phyloP scores from a whole-genome alignment of 305 asterid genomes.

The Ilex paraguariensis region DNA sequence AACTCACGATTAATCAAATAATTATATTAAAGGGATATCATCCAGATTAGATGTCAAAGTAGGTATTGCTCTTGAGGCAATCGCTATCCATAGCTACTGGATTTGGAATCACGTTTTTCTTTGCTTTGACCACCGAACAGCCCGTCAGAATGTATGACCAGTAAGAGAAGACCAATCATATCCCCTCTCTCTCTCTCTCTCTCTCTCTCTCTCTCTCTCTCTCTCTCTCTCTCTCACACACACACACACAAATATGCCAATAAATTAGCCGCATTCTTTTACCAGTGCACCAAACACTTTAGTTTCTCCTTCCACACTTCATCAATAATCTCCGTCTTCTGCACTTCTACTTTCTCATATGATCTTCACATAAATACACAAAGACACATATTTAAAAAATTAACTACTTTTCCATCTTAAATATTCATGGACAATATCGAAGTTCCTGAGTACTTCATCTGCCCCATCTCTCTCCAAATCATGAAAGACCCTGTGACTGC shows the following conservation, averaged over 20 bases:
- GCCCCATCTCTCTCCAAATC: slow-evolving; percentile 55
- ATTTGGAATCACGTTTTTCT: not conserved
- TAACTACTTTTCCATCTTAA: not conserved
- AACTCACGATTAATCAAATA: too few relatives aligned
- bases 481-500: slow-evolving; percentile 62
- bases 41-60: too few relatives aligned
- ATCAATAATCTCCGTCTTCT: not conserved
- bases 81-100: too few relatives aligned
- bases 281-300: slow-evolving; percentile 8
- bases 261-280: slow-evolving; percentile 22
- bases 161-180: slow-evolving; percentile 6
- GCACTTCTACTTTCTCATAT: not conserved
- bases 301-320: slow-evolving; percentile 7
- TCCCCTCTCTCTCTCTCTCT: slow-evolving; percentile 2
- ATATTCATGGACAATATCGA: slow-evolving; percentile 29
- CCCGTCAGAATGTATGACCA: slow-evolving; percentile 15
- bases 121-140: slow-evolving; percentile 15
- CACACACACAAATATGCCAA: slow-evolving; percentile 12
- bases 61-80: too few relatives aligned
- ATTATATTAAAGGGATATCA: too few relatives aligned
- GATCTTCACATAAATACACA: not conserved
- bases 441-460: slow-evolving; percentile 47
- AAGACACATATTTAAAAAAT: too few relatives aligned
- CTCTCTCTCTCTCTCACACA: not conserved
- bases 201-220: too few relatives aligned